A percentile compares a stretch with the other conserved stretches of the same genome.
Conservation (phyloP, 106 monocot species). For the Apostasia ramifera region DNA sequence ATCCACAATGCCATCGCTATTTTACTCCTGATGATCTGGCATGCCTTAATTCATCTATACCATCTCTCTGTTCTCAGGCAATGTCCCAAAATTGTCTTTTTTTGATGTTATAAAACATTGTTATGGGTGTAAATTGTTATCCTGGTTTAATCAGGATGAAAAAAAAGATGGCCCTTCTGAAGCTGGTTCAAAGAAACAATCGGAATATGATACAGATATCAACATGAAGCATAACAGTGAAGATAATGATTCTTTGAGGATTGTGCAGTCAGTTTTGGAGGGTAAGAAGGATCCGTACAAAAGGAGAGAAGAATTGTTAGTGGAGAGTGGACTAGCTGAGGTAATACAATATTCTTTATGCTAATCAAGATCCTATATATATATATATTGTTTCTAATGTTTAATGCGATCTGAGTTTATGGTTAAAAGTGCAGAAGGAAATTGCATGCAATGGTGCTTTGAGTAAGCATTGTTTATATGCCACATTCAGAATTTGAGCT, state of each 20-base stretch:
- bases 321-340: conserved; percentile 84
- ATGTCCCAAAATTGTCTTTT: not conserved
- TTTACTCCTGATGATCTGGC: conserved; percentile 67
- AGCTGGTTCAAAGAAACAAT: conserved; percentile 4
- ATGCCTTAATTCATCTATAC: conserved; percentile 47
- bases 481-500: no score
- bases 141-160: conserved; percentile 29
- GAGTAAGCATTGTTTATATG: no score
- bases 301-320: conserved; percentile 67
- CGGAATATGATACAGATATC: conserved; percentile 12
- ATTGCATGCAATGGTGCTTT: no score
- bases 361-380: not conserved
- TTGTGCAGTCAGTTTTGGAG: conserved; percentile 16
- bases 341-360: conserved; percentile 21
- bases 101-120: conserved; percentile 4
- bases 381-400: not conserved
- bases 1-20: conserved; percentile 73
- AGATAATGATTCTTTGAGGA: conserved; percentile 9
- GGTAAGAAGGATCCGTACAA: conserved; percentile 75
- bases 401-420: no score
- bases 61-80: conserved; percentile 61
- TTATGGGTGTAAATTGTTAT: conserved; percentile 6
- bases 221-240: conserved; percentile 6
- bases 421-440: no score
- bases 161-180: conserved; percentile 5